These are phyloP conservation scores for Rhododendron molle DNA, from an alignment of 148 eudicot genomes.

Conservation along the genomic window DNA sequence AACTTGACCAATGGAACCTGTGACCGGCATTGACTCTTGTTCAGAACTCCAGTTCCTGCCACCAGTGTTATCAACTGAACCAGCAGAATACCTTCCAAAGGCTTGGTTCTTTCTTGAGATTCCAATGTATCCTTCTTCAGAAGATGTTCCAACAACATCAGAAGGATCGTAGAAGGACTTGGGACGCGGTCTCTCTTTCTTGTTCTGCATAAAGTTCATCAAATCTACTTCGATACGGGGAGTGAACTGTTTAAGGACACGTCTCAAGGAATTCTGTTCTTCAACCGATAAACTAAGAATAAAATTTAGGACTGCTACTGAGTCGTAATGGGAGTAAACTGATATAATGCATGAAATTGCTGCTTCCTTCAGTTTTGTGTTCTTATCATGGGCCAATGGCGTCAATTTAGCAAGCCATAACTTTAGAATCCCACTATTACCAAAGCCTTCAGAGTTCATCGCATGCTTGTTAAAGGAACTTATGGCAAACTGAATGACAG, in stretches of 20 bases:
- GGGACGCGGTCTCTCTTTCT: slow-evolving; percentile 76
- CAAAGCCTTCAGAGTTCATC: slow-evolving; percentile 65
- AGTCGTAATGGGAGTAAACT: slow-evolving; percentile 84
- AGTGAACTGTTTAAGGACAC: slow-evolving; percentile 90
- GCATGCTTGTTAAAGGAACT: slow-evolving; percentile 86
- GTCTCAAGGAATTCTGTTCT: slow-evolving; percentile 89
- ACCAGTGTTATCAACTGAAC: slow-evolving; percentile 71
- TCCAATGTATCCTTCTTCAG: slow-evolving; percentile 85
- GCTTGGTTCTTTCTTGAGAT: slow-evolving; percentile 61
- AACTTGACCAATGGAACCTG: slow-evolving; percentile 39
- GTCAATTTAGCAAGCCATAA: slow-evolving; percentile 93
- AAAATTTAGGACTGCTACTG: slow-evolving; percentile 75
- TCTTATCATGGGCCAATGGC: slow-evolving; percentile 87
- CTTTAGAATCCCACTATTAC: slow-evolving; percentile 76
- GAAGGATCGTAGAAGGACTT: slow-evolving; percentile 83
- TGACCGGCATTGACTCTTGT: slow-evolving; percentile 46
- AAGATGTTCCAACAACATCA: slow-evolving; percentile 77
- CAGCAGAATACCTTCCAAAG: slow-evolving; percentile 71
- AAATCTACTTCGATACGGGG: slow-evolving; percentile 98
- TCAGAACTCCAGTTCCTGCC: slow-evolving; percentile 78
- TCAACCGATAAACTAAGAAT: slow-evolving; percentile 88
- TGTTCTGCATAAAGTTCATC: slow-evolving; percentile 88
- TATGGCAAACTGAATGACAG: slow-evolving; percentile 93
- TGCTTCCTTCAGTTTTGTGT: slow-evolving; percentile 89
- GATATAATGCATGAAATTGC: slow-evolving; percentile 89